These are phyloP conservation scores for Elongisporangium prolatum DNA, from an alignment of 352 stramenopile species.

Conservation along the genomic window DNA sequence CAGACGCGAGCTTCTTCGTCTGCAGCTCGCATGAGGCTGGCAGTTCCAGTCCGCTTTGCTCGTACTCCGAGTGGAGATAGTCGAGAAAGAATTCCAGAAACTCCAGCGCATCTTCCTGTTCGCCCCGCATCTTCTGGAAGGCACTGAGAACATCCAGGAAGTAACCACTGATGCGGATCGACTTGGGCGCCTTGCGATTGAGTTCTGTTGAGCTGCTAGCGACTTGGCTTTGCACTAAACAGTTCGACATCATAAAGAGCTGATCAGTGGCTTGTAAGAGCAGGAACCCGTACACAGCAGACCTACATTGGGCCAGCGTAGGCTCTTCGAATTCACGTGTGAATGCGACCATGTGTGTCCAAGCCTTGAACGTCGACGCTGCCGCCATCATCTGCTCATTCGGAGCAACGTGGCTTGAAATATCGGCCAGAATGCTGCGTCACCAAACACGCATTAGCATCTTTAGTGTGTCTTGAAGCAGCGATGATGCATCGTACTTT, in stretches of 20 bases:
- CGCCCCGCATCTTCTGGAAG: constrained; percentile 77
- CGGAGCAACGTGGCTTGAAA: constrained; percentile 43
- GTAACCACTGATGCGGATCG: constrained; percentile 77
- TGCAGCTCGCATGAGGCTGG: constrained; percentile 55
- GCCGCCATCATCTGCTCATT: constrained; percentile 39
- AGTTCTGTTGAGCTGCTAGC: constrained; percentile 17
- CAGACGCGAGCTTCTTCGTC: constrained; percentile 31
- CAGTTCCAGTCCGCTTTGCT: constrained; percentile 57
- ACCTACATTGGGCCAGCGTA: constrained; percentile 59
- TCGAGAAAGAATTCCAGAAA: constrained; percentile 87
- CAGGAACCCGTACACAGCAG: constrained; percentile 18
- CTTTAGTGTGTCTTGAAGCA: no score
- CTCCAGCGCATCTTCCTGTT: constrained; percentile 82
- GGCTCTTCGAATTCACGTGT: constrained; percentile 81
- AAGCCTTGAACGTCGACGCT: constrained; percentile 55
- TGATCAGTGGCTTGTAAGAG: constrained; percentile 16
- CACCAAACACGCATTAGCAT: background rate
- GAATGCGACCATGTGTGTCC: constrained; percentile 77
- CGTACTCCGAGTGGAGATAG: constrained; percentile 79
- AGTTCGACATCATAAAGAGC: background rate
- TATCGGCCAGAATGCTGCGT: constrained; percentile 59
- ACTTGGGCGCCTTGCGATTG: constrained; percentile 49
- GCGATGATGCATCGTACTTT: constrained; percentile 35
- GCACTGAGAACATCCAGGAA: constrained; percentile 79
- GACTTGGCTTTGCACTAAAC: constrained; percentile 3